phyloP scores from a whole-genome alignment of 129 eudicot genomes.

The Kitagawia praeruptora region DNA sequence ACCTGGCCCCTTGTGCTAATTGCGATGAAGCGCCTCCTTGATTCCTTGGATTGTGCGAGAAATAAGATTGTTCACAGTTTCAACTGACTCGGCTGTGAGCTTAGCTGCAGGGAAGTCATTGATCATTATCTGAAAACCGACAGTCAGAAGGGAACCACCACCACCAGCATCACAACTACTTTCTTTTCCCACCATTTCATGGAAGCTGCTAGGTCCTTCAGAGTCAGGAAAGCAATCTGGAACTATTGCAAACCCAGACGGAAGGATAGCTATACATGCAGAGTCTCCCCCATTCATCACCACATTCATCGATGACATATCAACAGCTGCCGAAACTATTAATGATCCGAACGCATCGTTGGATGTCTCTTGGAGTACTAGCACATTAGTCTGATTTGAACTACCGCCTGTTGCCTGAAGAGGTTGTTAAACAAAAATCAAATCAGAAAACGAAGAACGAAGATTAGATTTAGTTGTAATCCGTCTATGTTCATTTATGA shows the following conservation, averaged over 20 bases:
- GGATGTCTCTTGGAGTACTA: constrained; percentile 68
- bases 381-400: constrained; percentile 34
- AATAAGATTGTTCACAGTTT: constrained; percentile 50
- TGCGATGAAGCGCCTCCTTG: constrained; percentile 40
- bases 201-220: constrained; percentile 12
- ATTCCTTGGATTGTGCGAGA: constrained; percentile 63
- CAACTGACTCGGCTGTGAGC: constrained; percentile 55
- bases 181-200: constrained; percentile 16
- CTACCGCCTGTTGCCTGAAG: constrained; percentile 40
- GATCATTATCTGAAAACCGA: constrained; percentile 71
- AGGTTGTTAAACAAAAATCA: background rate
- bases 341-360: constrained; percentile 50
- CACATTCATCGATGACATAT: constrained; percentile 30
- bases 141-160: constrained; percentile 51
- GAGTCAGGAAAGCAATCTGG: constrained; percentile 48
- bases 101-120: constrained; percentile 41
- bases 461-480: background rate
- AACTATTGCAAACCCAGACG: constrained; percentile 77
- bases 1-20: constrained; percentile 17
- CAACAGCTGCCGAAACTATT: constrained; percentile 60
- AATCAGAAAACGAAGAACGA: background rate
- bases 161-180: constrained; percentile 16
- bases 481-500: background rate
- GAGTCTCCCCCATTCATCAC: constrained; percentile 74
- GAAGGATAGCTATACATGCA: constrained; percentile 47